A percentile compares a stretch with the other conserved stretches of the same genome.
These are phyloP conservation scores for Neurospora sp. DNA, from an alignment of 495 filamentous ascomycete species.

Conservation along the genomic window DNA sequence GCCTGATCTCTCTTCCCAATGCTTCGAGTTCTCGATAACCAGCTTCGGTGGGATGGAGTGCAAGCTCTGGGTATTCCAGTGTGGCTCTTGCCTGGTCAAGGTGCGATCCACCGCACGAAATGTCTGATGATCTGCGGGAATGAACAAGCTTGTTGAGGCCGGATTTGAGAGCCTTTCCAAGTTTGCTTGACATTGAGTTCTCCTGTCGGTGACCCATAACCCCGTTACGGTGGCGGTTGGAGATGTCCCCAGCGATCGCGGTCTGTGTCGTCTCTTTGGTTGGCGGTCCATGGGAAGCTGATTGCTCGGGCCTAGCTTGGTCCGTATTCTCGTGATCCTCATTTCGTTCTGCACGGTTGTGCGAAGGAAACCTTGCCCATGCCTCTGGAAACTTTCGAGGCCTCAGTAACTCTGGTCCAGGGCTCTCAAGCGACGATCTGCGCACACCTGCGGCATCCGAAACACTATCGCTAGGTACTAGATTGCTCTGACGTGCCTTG, in stretches of 20 bases:
- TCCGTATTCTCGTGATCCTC: constrained; percentile 15
- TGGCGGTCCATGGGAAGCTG: background rate
- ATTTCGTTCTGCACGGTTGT: constrained; percentile 25
- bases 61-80: constrained; percentile 29
- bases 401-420: background rate
- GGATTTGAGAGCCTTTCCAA: constrained; percentile 25
- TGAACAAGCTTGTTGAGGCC: constrained; percentile 23
- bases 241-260: background rate
- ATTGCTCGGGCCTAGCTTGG: constrained; percentile 14
- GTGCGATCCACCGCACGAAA: constrained; percentile 3
- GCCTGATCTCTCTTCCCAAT: constrained; percentile 23
- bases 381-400: constrained; percentile 13
- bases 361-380: constrained; percentile 30
- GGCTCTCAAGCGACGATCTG: background rate
- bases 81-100: constrained; percentile 1
- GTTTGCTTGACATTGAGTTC: constrained; percentile 17
- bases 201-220: background rate
- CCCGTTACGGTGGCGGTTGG: background rate
- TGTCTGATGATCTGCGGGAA: constrained; percentile 8
- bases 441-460: background rate
- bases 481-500: background rate
- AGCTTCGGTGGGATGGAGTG: constrained; percentile 20
- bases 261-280: background rate
- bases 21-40: constrained; percentile 23
- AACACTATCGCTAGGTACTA: background rate